Evolutionary conservation across 2,329 filamentous ascomycete species (phyloP).

Genomic region (Xylariaceae sp.): DNA sequence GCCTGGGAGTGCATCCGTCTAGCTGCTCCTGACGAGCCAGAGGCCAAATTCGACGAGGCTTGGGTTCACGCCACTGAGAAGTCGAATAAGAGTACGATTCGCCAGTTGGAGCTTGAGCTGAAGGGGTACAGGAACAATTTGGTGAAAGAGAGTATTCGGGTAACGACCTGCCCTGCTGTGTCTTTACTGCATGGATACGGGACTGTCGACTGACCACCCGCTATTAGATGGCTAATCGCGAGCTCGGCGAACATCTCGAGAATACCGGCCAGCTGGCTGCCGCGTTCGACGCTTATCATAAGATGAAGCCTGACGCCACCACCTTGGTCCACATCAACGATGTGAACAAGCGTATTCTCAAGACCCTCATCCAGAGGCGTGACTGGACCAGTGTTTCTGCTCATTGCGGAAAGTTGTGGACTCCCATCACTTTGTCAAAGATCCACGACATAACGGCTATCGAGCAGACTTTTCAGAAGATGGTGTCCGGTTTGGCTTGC

Average conservation of each 20-base stretch:
- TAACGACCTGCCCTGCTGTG: slow-evolving; percentile 37
- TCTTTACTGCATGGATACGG: not conserved
- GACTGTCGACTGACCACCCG: not conserved
- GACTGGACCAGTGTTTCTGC: slow-evolving; percentile 64
- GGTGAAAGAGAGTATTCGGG: slow-evolving; percentile 92
- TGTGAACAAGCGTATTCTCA: slow-evolving; percentile 72
- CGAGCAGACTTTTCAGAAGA: slow-evolving; percentile 47
- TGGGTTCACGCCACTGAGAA: slow-evolving; percentile 70
- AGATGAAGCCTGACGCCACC: slow-evolving; percentile 88
- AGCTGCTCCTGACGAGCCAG: slow-evolving; percentile 61
- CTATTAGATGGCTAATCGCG: slow-evolving; percentile 83
- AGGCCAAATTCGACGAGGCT: slow-evolving; percentile 60
- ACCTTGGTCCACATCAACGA: slow-evolving; percentile 78
- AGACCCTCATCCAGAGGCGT: slow-evolving; percentile 66
- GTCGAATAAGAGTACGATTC: slow-evolving; percentile 63
- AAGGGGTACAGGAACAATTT: slow-evolving; percentile 95
- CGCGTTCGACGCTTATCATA: slow-evolving; percentile 71
- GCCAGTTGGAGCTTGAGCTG: slow-evolving; percentile 75
- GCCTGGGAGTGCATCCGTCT: slow-evolving; percentile 60
- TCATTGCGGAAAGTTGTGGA: too few relatives aligned
- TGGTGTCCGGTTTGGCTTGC: slow-evolving; percentile 47
- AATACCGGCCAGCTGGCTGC: slow-evolving; percentile 65
- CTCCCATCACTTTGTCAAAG: too few relatives aligned
- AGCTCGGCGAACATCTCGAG: slow-evolving; percentile 80
- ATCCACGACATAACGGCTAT: not conserved